Evolutionary conservation across 257 asterid species (phyloP).

Genomic region (Asclepias syriaca): DNA sequence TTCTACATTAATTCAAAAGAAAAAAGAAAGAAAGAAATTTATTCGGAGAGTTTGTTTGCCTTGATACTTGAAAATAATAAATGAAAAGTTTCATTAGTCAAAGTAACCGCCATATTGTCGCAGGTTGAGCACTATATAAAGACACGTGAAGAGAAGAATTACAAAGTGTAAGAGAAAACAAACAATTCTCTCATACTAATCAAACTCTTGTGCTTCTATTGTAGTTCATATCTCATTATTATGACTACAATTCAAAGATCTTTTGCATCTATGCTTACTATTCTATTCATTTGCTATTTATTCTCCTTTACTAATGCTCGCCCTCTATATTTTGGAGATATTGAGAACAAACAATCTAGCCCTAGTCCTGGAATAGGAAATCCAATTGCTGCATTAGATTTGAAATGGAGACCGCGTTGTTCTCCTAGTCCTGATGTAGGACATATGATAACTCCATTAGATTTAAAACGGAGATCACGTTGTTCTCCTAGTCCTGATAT

Average conservation of each 20-base stretch:
- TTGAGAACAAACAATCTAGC: background rate
- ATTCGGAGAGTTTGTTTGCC: no score
- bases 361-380: no score
- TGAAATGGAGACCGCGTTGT: no score
- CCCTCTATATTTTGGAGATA: background rate
- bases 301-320: conserved; percentile 9
- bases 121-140: background rate
- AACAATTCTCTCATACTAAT: background rate
- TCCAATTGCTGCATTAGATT: no score
- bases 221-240: background rate
- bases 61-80: no score
- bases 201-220: background rate
- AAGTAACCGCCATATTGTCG: background rate
- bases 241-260: conserved; percentile 12
- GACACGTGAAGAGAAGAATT: background rate
- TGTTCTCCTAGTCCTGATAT: no score
- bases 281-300: conserved; percentile 3
- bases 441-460: no score
- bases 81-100: background rate
- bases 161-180: background rate
- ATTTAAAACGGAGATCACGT: no score
- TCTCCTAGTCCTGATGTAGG: no score
- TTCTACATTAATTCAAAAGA: no score
- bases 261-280: background rate
- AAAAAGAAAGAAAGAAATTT: no score